Conservation (phyloP, 176 grass and related monocot species). For the Aegilops bicornis region DNA sequence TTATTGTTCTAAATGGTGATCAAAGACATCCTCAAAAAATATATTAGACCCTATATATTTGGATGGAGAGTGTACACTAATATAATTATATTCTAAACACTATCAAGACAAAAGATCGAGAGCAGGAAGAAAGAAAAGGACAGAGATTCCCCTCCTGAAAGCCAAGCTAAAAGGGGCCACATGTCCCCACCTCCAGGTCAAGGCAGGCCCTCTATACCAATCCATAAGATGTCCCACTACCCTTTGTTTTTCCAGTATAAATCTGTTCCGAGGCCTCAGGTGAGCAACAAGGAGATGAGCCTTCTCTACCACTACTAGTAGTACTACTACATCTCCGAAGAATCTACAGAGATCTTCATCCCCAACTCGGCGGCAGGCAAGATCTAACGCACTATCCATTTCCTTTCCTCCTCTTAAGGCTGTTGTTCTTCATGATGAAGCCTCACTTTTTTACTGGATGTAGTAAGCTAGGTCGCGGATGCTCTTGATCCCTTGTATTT, state of each 20-base stretch:
- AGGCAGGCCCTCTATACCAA: slow-evolving; percentile 31
- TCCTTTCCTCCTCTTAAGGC: not conserved
- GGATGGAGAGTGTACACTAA: too few relatives aligned
- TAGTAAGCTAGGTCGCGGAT: not conserved
- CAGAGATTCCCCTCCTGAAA: slow-evolving; percentile 43
- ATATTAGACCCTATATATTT: too few relatives aligned
- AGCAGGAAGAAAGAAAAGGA: not conserved
- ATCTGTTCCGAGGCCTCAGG: slow-evolving; percentile 3
- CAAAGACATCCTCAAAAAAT: too few relatives aligned
- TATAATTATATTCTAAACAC: too few relatives aligned
- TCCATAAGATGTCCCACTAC: slow-evolving; percentile 38
- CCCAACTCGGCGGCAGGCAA: slow-evolving; percentile 23
- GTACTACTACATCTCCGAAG: slow-evolving; percentile 8
- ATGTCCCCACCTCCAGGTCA: slow-evolving; percentile 32
- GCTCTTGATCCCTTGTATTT: not conserved
- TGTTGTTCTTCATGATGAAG: not conserved
- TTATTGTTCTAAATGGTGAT: too few relatives aligned
- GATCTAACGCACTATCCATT: not conserved
- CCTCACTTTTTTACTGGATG: not conserved
- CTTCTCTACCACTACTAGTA: not conserved
- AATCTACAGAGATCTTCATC: not conserved
- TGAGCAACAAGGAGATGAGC: not conserved
- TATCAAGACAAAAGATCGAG: not conserved
- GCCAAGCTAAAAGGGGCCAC: slow-evolving; percentile 47
- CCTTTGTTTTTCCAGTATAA: slow-evolving; percentile 19